These are phyloP conservation scores for Fragosphaeria purpurea DNA, from an alignment of 2,329 filamentous ascomycete species.

Conservation along the genomic window DNA sequence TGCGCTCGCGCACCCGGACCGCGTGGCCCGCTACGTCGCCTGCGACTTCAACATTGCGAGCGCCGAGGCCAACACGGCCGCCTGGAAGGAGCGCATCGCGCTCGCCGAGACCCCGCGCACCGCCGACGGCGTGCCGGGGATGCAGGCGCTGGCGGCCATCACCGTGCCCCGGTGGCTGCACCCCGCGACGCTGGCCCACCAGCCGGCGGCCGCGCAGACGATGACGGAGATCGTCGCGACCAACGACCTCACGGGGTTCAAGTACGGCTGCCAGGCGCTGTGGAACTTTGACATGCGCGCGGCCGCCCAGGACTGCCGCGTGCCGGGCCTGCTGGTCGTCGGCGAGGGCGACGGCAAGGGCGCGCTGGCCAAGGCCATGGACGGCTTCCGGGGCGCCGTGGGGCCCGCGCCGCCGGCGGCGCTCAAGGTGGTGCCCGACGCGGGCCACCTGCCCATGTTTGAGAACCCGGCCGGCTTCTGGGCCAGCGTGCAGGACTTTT, in stretches of 20 bases:
- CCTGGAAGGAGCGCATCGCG: slow-evolving; percentile 68
- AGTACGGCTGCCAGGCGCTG: slow-evolving; percentile 56
- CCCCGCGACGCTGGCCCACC: slow-evolving; percentile 35
- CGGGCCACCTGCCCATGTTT: slow-evolving; percentile 78
- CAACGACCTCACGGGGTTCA: slow-evolving; percentile 63
- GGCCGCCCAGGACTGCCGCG: slow-evolving; percentile 40
- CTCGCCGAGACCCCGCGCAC: slow-evolving; percentile 53
- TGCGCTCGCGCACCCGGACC: slow-evolving; percentile 53
- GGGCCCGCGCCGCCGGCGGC: slow-evolving; percentile 42
- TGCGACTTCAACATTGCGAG: slow-evolving; percentile 72
- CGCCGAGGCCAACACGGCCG: slow-evolving; percentile 62
- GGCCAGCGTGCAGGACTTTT: slow-evolving; percentile 11
- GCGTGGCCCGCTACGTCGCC: slow-evolving; percentile 53
- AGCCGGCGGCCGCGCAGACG: slow-evolving; percentile 35
- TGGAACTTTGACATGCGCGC: slow-evolving; percentile 60
- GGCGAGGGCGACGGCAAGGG: slow-evolving; percentile 62
- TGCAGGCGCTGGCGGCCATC: slow-evolving; percentile 54
- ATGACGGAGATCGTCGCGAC: slow-evolving; percentile 59
- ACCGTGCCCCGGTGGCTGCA: slow-evolving; percentile 79
- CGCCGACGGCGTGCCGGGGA: slow-evolving; percentile 43
- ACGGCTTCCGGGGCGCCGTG: slow-evolving; percentile 53
- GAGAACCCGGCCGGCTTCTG: slow-evolving; percentile 51
- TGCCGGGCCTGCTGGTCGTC: slow-evolving; percentile 59
- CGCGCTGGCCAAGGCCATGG: slow-evolving; percentile 70
- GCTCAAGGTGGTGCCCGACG: slow-evolving; percentile 55